These are phyloP conservation scores for Macadamia integrifolia DNA, from an alignment of 164 flowering plant species.

Conservation along the genomic window DNA sequence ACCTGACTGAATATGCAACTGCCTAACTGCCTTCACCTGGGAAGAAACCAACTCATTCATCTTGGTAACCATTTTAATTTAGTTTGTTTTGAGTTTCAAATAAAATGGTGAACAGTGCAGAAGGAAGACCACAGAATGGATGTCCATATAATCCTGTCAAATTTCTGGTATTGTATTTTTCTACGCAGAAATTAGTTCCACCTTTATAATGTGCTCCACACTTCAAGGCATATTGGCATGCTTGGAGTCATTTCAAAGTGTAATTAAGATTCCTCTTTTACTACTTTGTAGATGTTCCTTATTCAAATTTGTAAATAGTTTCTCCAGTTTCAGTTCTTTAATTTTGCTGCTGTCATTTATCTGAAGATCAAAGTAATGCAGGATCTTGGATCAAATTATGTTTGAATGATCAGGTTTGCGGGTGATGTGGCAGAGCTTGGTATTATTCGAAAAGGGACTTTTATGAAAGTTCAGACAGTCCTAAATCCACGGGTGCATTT, in stretches of 20 bases:
- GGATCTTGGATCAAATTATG: slow-evolving; percentile 8
- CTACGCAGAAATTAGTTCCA: too few relatives aligned
- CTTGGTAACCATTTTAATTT: background rate
- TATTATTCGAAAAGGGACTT: slow-evolving; percentile 65
- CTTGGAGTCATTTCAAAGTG: too few relatives aligned
- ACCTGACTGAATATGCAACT: too few relatives aligned
- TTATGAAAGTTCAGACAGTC: slow-evolving; percentile 59
- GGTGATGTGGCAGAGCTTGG: slow-evolving; percentile 90
- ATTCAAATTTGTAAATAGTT: too few relatives aligned
- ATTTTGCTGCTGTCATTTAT: slow-evolving; percentile 3
- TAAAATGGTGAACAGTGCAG: too few relatives aligned
- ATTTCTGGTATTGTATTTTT: too few relatives aligned
- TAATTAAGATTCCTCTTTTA: too few relatives aligned
- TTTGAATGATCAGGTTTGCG: slow-evolving; percentile 59
- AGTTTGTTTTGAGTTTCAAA: background rate
- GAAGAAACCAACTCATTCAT: background rate
- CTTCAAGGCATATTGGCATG: too few relatives aligned
- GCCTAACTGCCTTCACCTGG: background rate
- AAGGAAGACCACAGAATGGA: too few relatives aligned
- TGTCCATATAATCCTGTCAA: too few relatives aligned
- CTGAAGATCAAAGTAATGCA: slow-evolving; percentile 3
- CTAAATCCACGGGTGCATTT: slow-evolving; percentile 80
- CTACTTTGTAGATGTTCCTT: too few relatives aligned
- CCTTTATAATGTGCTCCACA: too few relatives aligned
- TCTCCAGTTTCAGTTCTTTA: background rate